A percentile compares a stretch with the other conserved stretches of the same genome.
phyloP scores from a whole-genome alignment of 805 yeast species.

The Candida jianshihensis region DNA sequence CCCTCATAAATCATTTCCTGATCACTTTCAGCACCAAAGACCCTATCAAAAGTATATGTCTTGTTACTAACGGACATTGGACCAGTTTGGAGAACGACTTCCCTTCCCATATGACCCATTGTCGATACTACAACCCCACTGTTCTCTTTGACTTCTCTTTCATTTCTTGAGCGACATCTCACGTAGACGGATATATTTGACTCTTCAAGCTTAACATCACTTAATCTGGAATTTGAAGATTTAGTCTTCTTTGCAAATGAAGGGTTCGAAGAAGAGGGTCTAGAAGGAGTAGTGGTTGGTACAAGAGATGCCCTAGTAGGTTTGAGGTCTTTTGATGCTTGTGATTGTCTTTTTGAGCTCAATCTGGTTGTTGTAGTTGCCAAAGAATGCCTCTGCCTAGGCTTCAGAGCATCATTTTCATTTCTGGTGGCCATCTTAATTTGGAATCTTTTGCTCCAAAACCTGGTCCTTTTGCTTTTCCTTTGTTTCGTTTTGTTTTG shows the following conservation, averaged over 20 bases:
- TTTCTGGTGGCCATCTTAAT: too few species aligned
- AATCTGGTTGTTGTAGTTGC: not conserved
- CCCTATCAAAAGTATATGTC: slow-evolving; percentile 67
- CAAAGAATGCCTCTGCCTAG: slow-evolving; percentile 5
- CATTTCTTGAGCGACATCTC: slow-evolving; percentile 49
- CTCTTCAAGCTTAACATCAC: slow-evolving; percentile 13
- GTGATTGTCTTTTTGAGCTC: not conserved
- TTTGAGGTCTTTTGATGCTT: slow-evolving; percentile 1
- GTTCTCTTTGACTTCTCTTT: slow-evolving; percentile 46
- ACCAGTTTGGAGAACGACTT: slow-evolving; percentile 38
- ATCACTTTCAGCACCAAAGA: slow-evolving; percentile 75
- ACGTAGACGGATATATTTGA: slow-evolving; percentile 48
- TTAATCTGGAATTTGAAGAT: slow-evolving; percentile 13
- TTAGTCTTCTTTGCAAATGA: slow-evolving; percentile 17
- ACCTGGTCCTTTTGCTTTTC: too few species aligned
- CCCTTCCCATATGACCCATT: slow-evolving; percentile 36
- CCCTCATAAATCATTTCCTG: slow-evolving; percentile 61
- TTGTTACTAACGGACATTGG: slow-evolving; percentile 29
- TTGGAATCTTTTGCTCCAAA: too few species aligned
- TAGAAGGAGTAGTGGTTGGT: slow-evolving; percentile 14
- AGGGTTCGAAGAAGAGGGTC: slow-evolving; percentile 4
- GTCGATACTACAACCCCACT: slow-evolving; percentile 51
- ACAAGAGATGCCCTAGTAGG: not conserved
- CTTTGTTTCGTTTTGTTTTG: too few species aligned
- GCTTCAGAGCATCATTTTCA: not conserved